Evolutionary conservation across 441 rosid genomes (phyloP).

Genomic region (Euphorbia celastroides): DNA sequence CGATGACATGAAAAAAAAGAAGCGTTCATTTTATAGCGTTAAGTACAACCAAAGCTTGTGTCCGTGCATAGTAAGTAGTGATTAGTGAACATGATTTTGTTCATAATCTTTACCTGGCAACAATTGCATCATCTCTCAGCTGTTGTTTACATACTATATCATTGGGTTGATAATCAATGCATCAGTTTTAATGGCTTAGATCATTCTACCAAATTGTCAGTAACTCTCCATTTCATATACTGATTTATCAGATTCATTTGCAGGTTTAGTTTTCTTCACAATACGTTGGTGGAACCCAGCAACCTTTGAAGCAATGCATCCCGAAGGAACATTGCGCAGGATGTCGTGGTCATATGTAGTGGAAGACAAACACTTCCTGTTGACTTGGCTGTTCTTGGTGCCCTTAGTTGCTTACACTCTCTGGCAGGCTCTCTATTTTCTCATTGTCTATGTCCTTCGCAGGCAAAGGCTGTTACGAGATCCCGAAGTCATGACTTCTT

Average conservation of each 20-base stretch:
- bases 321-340: constrained; percentile 58
- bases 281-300: constrained; percentile 97
- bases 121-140: background rate
- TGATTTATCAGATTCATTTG: constrained; percentile 18
- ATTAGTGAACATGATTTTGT: background rate
- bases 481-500: constrained; percentile 99
- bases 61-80: background rate
- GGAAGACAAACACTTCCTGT: constrained; percentile 68
- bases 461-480: constrained; percentile 86
- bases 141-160: background rate
- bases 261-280: constrained; percentile 96
- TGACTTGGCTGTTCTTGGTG: constrained; percentile 80
- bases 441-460: constrained; percentile 85
- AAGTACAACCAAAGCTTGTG: background rate
- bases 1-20: background rate
- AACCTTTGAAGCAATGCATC: constrained; percentile 88
- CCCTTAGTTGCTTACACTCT: constrained; percentile 79
- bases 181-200: background rate
- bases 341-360: constrained; percentile 79
- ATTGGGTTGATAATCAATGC: background rate
- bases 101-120: background rate
- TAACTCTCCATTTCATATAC: constrained; percentile 3
- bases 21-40: background rate
- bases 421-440: constrained; percentile 88
- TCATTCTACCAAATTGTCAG: background rate